These are phyloP conservation scores for Rhizophagus sp. DNA, from an alignment of 192 early-diverging fungal species.

Conservation along the genomic window DNA sequence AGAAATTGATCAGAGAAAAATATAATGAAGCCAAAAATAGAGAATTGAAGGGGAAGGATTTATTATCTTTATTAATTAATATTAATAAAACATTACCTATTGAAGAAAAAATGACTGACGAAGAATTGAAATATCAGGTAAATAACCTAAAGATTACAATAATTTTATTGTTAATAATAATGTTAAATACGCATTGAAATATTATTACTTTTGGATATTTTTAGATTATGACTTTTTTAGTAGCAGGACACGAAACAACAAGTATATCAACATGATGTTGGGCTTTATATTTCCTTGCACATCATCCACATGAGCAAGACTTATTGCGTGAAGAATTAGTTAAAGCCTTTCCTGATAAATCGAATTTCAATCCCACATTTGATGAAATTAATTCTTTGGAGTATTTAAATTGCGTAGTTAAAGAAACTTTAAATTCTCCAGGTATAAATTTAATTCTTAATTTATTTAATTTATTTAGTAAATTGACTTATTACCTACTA, in stretches of 20 bases:
- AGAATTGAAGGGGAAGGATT: constrained; percentile 37
- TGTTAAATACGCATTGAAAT: too few relatives aligned
- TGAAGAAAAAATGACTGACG: constrained; percentile 41
- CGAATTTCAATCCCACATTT: constrained; percentile 38
- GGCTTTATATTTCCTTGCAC: constrained; percentile 55
- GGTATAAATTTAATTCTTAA: background rate
- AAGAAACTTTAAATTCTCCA: constrained; percentile 55
- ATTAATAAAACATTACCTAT: constrained; percentile 43
- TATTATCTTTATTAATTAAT: constrained; percentile 46
- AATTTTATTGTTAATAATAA: constrained; percentile 1
- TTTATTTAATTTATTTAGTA: too few relatives aligned
- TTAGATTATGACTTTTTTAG: constrained; percentile 5
- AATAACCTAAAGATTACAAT: background rate
- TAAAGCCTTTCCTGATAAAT: constrained; percentile 44
- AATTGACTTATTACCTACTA: too few relatives aligned
- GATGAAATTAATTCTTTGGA: constrained; percentile 50
- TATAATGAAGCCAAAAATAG: constrained; percentile 25
- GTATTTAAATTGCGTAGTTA: constrained; percentile 51
- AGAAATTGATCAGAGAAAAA: constrained; percentile 40
- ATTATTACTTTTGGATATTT: background rate
- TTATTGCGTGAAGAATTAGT: constrained; percentile 49
- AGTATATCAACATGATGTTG: constrained; percentile 47
- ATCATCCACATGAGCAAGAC: constrained; percentile 44
- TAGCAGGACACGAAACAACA: constrained; percentile 62
- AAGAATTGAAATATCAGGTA: constrained; percentile 47